Base-by-base conservation (phyloP, 805 yeast genomes). In the Kuraishia ogatae region DNA sequence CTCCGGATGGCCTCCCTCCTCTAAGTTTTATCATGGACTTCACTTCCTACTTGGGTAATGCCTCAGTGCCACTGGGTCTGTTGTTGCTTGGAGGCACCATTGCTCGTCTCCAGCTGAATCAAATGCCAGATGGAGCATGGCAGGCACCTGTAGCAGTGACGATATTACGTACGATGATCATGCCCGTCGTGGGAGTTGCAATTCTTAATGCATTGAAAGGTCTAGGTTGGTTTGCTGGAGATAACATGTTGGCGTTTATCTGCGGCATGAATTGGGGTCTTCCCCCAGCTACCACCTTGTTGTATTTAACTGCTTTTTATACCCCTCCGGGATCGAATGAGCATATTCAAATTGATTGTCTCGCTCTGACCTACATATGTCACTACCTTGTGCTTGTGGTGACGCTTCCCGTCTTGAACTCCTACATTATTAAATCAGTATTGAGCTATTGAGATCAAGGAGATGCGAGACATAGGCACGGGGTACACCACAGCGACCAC, bases 221-320 rank as follows among this genome's bases (percentile, higher is more conserved):
- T 15, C 78, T 83, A 26, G 85, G 87, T 1, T 84, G 94, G 87
- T 77, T 85, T 55, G 83, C 73, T 46, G 71, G 71, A 35, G 84
- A 86, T 60, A 66, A 70, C 6, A 78, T 90, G 58, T 77, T 89
- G 11, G 78, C 85, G 49, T 86, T 93, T 62, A 85, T 92, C 4
- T 76, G 87, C 63, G 85, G 87, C 35, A 74, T 92, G 29, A 82
- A 85, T 13, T 87, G 84, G 66, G 85, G 93, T 0, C 79, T 89
- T 56, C 98, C 98, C 0, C 85, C 89, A 53, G 96, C 97, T 0
- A 93, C 97, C 0, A 78, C 94, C 0, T 85, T 90, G 63, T 85
- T 93, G 17, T 93, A 91, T 68, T 78, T 92, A 60, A 92, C 98
- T 1, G 93, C 97, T 2, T 84, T 89, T 64, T 89, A 85, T 68